Base-by-base conservation (phyloP, 495 filamentous ascomycete species). In the Aspergillus sclerotioniger region DNA sequence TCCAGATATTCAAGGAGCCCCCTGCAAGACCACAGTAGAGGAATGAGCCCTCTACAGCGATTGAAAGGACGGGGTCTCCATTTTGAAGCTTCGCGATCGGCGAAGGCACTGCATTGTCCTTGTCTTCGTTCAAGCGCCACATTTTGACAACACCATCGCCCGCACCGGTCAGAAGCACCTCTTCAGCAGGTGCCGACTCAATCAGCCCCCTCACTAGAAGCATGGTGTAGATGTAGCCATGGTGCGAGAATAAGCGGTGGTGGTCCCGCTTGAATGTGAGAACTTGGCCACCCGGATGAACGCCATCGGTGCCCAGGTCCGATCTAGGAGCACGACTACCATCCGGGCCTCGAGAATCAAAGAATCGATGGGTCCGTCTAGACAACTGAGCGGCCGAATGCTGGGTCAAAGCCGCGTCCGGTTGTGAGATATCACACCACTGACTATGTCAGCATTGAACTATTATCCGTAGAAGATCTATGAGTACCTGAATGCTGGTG, bases 1-100 rank as follows among this genome's bases (percentile, higher is more conserved):
- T 96, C 94, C 94, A 98, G 15, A 98, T 86, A 67, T 96, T 92
- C 52, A 98, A 81, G 43, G 95, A 85, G n/a, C 94, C 94, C n/a
- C 87, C 84, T 0, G 90, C 81, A 53, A 92, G 84, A 56, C 94
- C 94, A 61, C 88, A 90, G 67, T 97, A 98, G 10, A 98, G 81
- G 58, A 98, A 87, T 0, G 90, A 89, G 0, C 90, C 91, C 59
- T 96, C 92, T 0, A 92, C 77, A 3, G 89, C 87, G 49, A 98
- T 80, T 2, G 90, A 90, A 56, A 96, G 79, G 3, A 98, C 88
- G 3, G 90, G 86, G 62, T 95, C 90, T 39, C 88, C 89, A 54
- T 91, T 90, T 50, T 91, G 88, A 0, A 98, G 76, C 16, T 88
- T 62, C 83, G 76, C 71, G 84, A 85, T 60, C 73, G 78, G 63